Evolutionary conservation across 345 rosid species (phyloP).

Genomic region (Reutealis trisperma): DNA sequence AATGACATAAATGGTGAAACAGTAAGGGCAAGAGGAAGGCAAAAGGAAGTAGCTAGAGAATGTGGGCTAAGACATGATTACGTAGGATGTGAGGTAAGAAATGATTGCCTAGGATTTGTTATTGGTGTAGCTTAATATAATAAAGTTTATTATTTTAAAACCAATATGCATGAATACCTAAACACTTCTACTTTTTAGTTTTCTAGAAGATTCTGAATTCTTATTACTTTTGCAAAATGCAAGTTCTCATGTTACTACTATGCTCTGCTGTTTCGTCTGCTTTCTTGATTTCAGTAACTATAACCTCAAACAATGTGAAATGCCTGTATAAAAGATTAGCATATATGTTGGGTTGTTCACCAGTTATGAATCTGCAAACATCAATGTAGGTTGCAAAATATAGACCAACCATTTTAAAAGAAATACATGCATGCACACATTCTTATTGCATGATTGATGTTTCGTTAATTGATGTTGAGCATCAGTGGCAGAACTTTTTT

Average conservation of each 20-base stretch:
- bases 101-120: neutral
- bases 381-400: neutral
- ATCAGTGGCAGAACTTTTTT: too few species aligned
- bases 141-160: neutral
- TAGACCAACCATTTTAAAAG: neutral
- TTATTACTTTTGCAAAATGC: neutral
- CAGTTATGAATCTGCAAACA: neutral
- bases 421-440: neutral
- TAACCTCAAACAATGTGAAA: neutral
- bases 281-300: neutral
- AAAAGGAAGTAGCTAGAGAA: too few species aligned
- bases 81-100: neutral
- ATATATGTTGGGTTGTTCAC: neutral
- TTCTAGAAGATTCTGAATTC: neutral
- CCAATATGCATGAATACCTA: neutral
- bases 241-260: too few species aligned
- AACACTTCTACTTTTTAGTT: neutral
- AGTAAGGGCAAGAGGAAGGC: neutral
- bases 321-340: neutral
- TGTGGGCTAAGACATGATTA: neutral
- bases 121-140: neutral
- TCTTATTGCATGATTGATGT: too few species aligned
- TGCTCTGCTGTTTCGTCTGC: neutral
- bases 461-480: too few species aligned
- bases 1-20: too few species aligned